Evolutionary conservation across 208 protist species (phyloP).

Genomic region (Wallacemonas collosoma): DNA sequence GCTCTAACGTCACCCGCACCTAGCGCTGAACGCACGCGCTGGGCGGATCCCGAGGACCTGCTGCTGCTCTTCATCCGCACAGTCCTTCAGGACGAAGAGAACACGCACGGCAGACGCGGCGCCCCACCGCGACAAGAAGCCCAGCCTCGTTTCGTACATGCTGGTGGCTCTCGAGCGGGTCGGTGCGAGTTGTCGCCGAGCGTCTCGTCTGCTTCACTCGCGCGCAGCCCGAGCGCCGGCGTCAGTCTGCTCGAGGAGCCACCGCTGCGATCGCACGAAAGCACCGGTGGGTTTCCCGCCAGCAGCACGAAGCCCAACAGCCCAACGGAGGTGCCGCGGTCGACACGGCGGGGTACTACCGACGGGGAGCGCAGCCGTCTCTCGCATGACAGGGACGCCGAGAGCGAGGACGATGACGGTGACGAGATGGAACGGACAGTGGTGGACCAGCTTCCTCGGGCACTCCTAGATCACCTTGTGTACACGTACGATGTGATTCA

Average conservation of each 20-base stretch:
- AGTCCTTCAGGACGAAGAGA: not conserved
- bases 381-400: no score
- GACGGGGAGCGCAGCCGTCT: no score
- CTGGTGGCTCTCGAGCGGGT: no score
- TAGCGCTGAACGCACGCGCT: not conserved
- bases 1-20: not conserved
- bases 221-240: not conserved
- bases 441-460: not conserved
- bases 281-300: not conserved
- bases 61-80: not conserved
- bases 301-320: not conserved
- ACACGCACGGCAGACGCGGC: not conserved
- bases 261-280: not conserved
- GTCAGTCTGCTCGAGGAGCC: not conserved
- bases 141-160: no score
- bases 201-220: not conserved
- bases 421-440: not conserved
- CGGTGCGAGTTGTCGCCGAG: not conserved
- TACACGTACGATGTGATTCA: constrained; percentile 34
- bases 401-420: not conserved
- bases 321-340: not conserved
- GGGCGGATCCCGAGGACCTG: not conserved
- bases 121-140: no score
- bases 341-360: no score
- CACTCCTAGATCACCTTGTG: constrained; percentile 10